These are phyloP conservation scores for Fermentozyma sake DNA, from an alignment of 1,139 yeast species.

Conservation along the genomic window DNA sequence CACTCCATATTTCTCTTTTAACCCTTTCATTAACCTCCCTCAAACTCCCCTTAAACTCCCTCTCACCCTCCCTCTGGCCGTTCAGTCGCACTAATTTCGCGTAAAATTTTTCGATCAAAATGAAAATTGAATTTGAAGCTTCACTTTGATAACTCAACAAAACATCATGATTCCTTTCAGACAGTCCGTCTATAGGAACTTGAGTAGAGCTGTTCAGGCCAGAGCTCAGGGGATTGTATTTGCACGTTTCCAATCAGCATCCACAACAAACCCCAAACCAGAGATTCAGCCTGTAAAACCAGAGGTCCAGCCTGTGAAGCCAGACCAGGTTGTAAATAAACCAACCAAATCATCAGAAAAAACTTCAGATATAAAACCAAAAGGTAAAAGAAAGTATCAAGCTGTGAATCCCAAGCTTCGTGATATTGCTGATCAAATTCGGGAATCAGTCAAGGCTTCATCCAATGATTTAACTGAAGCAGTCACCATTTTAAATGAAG, in stretches of 20 bases:
- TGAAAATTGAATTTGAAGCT: too few relatives aligned
- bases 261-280: too few relatives aligned
- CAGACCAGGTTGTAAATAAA: too few relatives aligned
- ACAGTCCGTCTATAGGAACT: constrained; percentile 15
- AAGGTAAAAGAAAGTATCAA: constrained; percentile 2
- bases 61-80: too few relatives aligned
- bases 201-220: constrained; percentile 9
- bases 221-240: constrained; percentile 8
- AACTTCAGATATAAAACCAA: constrained; percentile 1
- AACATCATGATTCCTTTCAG: constrained; percentile 20
- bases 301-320: too few relatives aligned
- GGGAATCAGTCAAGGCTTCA: constrained; percentile 18
- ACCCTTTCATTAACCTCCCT: too few relatives aligned
- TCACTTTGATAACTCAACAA: too few relatives aligned
- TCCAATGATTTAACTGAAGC: constrained; percentile 24
- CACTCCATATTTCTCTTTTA: too few relatives aligned
- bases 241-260: constrained; percentile 14
- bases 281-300: too few relatives aligned
- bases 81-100: too few relatives aligned
- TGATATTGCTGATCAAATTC: constrained; percentile 33
- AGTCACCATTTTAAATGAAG: constrained; percentile 40
- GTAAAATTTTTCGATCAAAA: too few relatives aligned
- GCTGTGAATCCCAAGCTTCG: constrained; percentile 23
- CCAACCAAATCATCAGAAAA: constrained; percentile 1
- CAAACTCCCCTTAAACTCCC: too few relatives aligned